A percentile compares a stretch with the other conserved stretches of the same genome.
Evolutionary conservation across 345 rosid species (phyloP).

Genomic region (Barbarea vulgaris): DNA sequence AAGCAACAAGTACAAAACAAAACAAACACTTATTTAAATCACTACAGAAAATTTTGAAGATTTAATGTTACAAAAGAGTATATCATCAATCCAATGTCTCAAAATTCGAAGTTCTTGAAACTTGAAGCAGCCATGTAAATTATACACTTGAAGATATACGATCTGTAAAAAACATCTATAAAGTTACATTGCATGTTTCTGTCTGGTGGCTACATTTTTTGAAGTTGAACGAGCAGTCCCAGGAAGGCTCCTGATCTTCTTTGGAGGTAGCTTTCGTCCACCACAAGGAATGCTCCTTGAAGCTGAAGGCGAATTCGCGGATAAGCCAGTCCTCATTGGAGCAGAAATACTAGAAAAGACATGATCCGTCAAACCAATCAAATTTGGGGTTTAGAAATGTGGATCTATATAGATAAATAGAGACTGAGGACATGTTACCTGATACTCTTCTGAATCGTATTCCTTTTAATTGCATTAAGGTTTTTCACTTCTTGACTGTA

Average conservation of each 20-base stretch:
- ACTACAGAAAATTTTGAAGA: slow-evolving; percentile 7
- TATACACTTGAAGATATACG: slow-evolving; percentile 10
- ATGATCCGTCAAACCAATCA: not conserved
- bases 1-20: slow-evolving; percentile 6
- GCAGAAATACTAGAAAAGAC: slow-evolving; percentile 35
- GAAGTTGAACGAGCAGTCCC: slow-evolving; percentile 28
- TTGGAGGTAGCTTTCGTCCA: slow-evolving; percentile 19
- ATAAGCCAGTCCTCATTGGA: slow-evolving; percentile 23
- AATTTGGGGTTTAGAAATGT: not conserved
- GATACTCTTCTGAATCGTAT: slow-evolving; percentile 53
- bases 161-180: not conserved
- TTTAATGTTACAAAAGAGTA: not conserved
- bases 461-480: slow-evolving; percentile 64
- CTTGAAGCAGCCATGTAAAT: slow-evolving; percentile 23
- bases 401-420: not conserved
- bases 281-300: slow-evolving; percentile 26
- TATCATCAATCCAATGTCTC: not conserved
- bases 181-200: slow-evolving; percentile 30
- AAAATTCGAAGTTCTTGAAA: not conserved
- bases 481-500: slow-evolving; percentile 85
- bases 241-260: slow-evolving; percentile 11
- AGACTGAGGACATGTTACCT: slow-evolving; percentile 47
- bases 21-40: not conserved
- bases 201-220: slow-evolving; percentile 18
- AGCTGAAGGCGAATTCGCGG: slow-evolving; percentile 25